Evolutionary conservation across 352 stramenopile genomes (phyloP), one percentile per base, ranked within the genome.

Genomic region (Phytophthora sp.): DNA sequence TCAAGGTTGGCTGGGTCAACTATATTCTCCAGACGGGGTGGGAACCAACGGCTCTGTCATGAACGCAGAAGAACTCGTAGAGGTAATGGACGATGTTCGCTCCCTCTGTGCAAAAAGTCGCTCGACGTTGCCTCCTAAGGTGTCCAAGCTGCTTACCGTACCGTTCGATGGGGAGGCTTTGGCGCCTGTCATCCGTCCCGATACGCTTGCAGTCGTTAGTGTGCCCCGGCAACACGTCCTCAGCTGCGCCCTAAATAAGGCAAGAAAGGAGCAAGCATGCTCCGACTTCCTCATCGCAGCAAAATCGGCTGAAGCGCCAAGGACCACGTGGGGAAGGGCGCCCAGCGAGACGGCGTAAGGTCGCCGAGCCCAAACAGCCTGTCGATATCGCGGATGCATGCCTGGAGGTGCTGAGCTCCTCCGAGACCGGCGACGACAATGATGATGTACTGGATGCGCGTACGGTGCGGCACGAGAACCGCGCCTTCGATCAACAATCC

Each of bases 1-100:
- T 56, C 26, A 45, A 38, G 12, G 46, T 28, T 7, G 44, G 50
- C 18, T 53, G 44, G 26, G 17, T 63, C 6, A 55, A 54, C 20
- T 63, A 63, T 15, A 26, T 32, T 1, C 26, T 56, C 4, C 34
- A 56, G 26, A 56, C 44, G 26, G 26, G 3, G 44, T 35, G 1
- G n/a, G 31, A 3, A 28, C 37, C 0, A 63, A 56, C 21, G 7
- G 18, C 0, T 10, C 23, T 11, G 32, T 12, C 13, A 9, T 34
- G 0, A 62, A 62, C 26, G 52, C 27, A 7, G 28, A 28, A 5
- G 50, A 58, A 26, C 9, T 58, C 9, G 2, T 51, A 18, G n/a
- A 2, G 4, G 4, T 38, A 4, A 34, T 51, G 52, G 28, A 50
- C 38, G 30, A 60, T 2, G 21, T 44, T n/a, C 27, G 10, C 18